Evolutionary conservation across 345 rosid species (phyloP).

Genomic region (Gossypium bickii): DNA sequence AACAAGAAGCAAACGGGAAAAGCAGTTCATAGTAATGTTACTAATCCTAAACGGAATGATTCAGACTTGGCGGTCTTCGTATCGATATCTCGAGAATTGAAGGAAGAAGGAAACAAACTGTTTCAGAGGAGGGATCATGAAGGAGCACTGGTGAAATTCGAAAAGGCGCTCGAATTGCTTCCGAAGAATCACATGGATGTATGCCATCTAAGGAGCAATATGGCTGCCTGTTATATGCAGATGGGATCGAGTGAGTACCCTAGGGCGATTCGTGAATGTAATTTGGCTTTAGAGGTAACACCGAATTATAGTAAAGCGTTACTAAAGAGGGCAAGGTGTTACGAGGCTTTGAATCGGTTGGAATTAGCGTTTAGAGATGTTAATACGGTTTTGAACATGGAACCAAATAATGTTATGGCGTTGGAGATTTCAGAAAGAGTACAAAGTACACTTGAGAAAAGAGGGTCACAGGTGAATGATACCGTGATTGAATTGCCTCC

Average conservation of each 20-base stretch:
- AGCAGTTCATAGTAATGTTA: conserved; percentile 30
- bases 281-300: conserved; percentile 64
- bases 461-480: conserved; percentile 58
- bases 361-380: conserved; percentile 81
- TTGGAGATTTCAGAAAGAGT: conserved; percentile 68
- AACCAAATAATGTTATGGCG: conserved; percentile 73
- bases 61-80: conserved; percentile 47
- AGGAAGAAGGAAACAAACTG: conserved; percentile 78
- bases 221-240: conserved; percentile 95
- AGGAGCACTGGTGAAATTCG: conserved; percentile 67
- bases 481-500: conserved; percentile 65
- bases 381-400: conserved; percentile 49
- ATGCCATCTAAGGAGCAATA: conserved; percentile 61
- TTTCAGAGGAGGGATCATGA: conserved; percentile 77
- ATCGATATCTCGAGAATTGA: conserved; percentile 60
- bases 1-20: conserved; percentile 35
- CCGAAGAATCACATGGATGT: conserved; percentile 62
- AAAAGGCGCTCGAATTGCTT: conserved; percentile 71
- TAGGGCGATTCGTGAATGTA: conserved; percentile 70
- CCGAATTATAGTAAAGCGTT: conserved; percentile 69
- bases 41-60: conserved; percentile 34
- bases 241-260: conserved; percentile 69
- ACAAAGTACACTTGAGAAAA: conserved; percentile 42
- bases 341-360: conserved; percentile 75
- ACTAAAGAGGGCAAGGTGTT: conserved; percentile 84